Percentiles rank a stretch among this genome's conserved stretches.
Evolutionary conservation across 2,329 filamentous ascomycete species (phyloP).

Genomic region (Myriosclerotinia curreyana): DNA sequence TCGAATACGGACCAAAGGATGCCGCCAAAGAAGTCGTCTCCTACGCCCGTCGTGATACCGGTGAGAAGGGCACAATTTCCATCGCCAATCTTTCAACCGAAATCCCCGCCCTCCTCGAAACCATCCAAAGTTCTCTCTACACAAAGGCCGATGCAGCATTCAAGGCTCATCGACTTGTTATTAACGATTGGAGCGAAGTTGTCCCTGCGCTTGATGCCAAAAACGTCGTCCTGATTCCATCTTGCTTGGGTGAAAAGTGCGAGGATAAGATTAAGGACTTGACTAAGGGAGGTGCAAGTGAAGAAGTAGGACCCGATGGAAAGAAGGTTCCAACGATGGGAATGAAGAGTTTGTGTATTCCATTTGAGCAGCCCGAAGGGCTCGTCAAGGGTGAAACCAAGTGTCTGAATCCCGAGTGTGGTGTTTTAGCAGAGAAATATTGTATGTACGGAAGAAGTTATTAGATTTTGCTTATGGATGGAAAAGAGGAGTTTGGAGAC

Average conservation of each 20-base stretch:
- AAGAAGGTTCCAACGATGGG: slow-evolving; percentile 68
- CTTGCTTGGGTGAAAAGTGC: slow-evolving; percentile 77
- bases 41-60: slow-evolving; percentile 81
- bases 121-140: slow-evolving; percentile 82
- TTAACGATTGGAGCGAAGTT: slow-evolving; percentile 89
- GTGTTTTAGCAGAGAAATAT: slow-evolving; percentile 73
- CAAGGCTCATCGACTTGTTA: slow-evolving; percentile 72
- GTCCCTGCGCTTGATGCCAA: slow-evolving; percentile 85
- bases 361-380: slow-evolving; percentile 81
- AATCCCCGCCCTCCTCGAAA: slow-evolving; percentile 79
- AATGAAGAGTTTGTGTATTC: slow-evolving; percentile 73
- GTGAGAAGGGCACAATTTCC: slow-evolving; percentile 76
- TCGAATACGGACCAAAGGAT: slow-evolving; percentile 96
- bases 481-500: slow-evolving; percentile 22
- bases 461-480: slow-evolving; percentile 26
- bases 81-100: slow-evolving; percentile 70
- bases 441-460: slow-evolving; percentile 81
- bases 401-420: slow-evolving; percentile 87
- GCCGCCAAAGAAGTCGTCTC: slow-evolving; percentile 80
- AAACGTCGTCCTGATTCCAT: slow-evolving; percentile 89
- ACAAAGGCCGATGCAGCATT: slow-evolving; percentile 71
- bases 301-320: slow-evolving; percentile 41
- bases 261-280: slow-evolving; percentile 95
- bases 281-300: slow-evolving; percentile 71
- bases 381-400: slow-evolving; percentile 79